Evolutionary conservation across 2,329 filamentous ascomycete species (phyloP).

Genomic region (Aureobasidium sp.): DNA sequence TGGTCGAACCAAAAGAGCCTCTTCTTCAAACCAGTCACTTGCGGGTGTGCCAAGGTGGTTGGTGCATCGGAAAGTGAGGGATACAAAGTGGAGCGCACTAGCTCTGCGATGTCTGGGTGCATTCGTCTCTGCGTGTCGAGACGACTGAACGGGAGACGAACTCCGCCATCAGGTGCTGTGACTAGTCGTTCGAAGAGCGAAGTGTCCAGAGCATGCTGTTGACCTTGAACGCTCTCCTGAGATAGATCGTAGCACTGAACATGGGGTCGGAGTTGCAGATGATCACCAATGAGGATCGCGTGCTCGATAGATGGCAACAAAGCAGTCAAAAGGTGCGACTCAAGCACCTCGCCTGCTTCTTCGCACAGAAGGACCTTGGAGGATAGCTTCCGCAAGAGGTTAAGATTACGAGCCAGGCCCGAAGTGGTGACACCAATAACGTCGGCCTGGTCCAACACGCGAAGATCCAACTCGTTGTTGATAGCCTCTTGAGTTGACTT

Average conservation of each 20-base stretch:
- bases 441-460: slow-evolving; percentile 36
- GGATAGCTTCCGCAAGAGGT: slow-evolving; percentile 42
- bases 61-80: slow-evolving; percentile 44
- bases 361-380: slow-evolving; percentile 58
- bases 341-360: slow-evolving; percentile 61
- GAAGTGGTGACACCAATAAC: slow-evolving; percentile 57
- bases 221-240: slow-evolving; percentile 42
- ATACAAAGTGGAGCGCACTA: slow-evolving; percentile 55
- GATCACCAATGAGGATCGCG: slow-evolving; percentile 56
- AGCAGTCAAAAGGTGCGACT: slow-evolving; percentile 54
- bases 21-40: slow-evolving; percentile 48
- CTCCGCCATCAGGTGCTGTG: slow-evolving; percentile 16
- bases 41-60: slow-evolving; percentile 37
- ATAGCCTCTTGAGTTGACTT: slow-evolving; percentile 23
- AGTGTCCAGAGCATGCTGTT: slow-evolving; percentile 49
- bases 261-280: slow-evolving; percentile 53
- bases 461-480: slow-evolving; percentile 34
- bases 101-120: slow-evolving; percentile 53
- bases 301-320: slow-evolving; percentile 55
- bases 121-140: slow-evolving; percentile 59
- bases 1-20: slow-evolving; percentile 60
- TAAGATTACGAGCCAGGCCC: slow-evolving; percentile 48
- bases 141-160: slow-evolving; percentile 32
- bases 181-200: slow-evolving; percentile 57
- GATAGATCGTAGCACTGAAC: slow-evolving; percentile 46